A percentile compares a stretch with the other conserved stretches of the same genome.
Conservation (phyloP, 1,284 basidiomycete species). For the Pulchroboletus neoregius region DNA sequence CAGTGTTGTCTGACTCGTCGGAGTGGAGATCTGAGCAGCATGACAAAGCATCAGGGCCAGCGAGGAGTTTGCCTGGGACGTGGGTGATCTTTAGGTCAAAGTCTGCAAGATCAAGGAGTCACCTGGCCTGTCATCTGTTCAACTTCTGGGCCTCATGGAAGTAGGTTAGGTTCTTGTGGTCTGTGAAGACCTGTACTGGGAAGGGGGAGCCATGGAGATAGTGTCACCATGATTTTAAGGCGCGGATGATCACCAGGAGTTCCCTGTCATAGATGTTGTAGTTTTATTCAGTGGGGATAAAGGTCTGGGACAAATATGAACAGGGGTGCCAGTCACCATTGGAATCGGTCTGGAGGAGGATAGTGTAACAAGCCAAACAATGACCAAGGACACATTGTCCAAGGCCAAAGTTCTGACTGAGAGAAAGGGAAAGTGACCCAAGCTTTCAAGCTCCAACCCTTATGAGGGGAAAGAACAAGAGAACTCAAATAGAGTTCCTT, state of each 20-base stretch:
- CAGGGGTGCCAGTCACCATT: not conserved
- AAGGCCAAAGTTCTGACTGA: too few species aligned
- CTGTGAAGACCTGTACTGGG: not conserved
- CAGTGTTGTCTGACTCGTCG: too few species aligned
- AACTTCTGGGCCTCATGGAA: not conserved
- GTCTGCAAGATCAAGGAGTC: not conserved
- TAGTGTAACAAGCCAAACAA: too few species aligned
- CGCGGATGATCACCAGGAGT: not conserved
- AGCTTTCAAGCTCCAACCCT: too few species aligned
- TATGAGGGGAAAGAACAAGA: too few species aligned
- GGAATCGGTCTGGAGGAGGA: not conserved
- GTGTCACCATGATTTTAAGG: not conserved
- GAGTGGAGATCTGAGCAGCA: too few species aligned
- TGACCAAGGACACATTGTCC: too few species aligned
- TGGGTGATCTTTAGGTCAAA: not conserved
- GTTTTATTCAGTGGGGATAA: not conserved
- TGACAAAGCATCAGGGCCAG: too few species aligned
- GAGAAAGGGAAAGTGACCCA: too few species aligned
- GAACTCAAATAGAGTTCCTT: too few species aligned
- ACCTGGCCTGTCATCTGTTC: not conserved
- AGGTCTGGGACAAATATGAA: not conserved
- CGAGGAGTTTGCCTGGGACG: too few species aligned
- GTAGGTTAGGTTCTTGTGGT: not conserved
- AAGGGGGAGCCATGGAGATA: not conserved
- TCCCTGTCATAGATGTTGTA: not conserved